Base-by-base conservation (phyloP, 352 stramenopile species). In the Thalassiosira hispida region DNA sequence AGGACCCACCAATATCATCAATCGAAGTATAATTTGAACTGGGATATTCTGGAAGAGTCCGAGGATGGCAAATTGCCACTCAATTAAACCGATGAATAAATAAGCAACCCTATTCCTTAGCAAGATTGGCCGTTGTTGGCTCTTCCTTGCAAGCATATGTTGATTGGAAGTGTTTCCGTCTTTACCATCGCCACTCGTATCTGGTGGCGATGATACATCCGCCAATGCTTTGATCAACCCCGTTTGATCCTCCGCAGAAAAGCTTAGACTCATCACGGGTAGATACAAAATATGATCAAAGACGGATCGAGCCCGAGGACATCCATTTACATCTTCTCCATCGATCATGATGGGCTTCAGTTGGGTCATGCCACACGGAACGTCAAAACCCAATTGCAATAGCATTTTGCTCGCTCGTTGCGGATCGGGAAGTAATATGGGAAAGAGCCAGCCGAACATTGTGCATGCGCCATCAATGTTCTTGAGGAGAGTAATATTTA, bases 361-460 rank as follows among this genome's bases (percentile, higher is more conserved):
- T 67, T 94, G 89, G 12, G 89, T 92, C 33, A 84, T 66, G 20
- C 89, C 62, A 46, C 60, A 69, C 2, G 86, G 77, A n/a, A 83
- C 84, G 77, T 94, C 89, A 55, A 78, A 91, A 31, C 89, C 89
- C n/a, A 52, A 46, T 12, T 69, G 22, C 51, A 79, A 27, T 22
- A 87, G 56, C 25, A 72, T 12, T 29, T 71, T 56, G 40, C 52
- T 71, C 16, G 81, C 23, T 12, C 47, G 35, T 11, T 76, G 12
- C 12, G 81, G 80, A 46, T 85, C 38, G 2, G 75, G 46, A 29
- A 79, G 71, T 40, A 70, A 35, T 27, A 93, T 60, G 14, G 89
- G 87, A 61, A 90, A 93, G 7, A 92, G 56, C 89, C 89, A 94
- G 57, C 73, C 79, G 85, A 73, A 74, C 84, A 83, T 83, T 12